phyloP scores from a whole-genome alignment of 805 yeast species.

The Wickerhamomyces hampshirensis region DNA sequence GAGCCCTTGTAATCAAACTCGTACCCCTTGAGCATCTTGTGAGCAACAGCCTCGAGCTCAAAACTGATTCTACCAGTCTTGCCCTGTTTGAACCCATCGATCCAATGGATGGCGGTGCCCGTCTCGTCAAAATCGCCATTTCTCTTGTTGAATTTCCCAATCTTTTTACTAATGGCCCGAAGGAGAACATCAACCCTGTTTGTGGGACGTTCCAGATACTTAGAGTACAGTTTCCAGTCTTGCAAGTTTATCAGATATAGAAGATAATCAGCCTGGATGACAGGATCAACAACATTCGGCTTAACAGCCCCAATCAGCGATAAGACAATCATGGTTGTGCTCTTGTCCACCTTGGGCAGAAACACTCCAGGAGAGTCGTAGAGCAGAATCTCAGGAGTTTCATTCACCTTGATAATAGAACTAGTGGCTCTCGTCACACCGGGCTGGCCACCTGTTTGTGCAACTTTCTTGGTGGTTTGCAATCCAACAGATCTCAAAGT shows the following conservation, averaged over 20 bases:
- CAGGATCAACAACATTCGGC: conserved; percentile 69
- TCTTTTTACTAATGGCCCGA: conserved; percentile 39
- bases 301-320: conserved; percentile 74
- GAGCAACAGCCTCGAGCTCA: conserved; percentile 19
- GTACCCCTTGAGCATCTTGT: conserved; percentile 6
- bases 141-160: conserved; percentile 25
- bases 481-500: conserved; percentile 44
- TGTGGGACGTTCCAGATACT: conserved; percentile 57
- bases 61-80: conserved; percentile 26
- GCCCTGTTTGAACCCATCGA: conserved; percentile 58
- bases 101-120: conserved; percentile 62
- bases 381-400: conserved; percentile 59
- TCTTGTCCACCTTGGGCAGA: conserved; percentile 62
- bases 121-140: conserved; percentile 43
- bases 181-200: conserved; percentile 62
- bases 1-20: conserved; percentile 14
- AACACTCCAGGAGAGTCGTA: conserved; percentile 94
- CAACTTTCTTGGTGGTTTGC: conserved; percentile 54
- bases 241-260: conserved; percentile 68
- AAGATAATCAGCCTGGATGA: conserved; percentile 80
- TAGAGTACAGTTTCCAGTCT: conserved; percentile 27
- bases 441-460: conserved; percentile 80
- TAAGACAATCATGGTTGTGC: conserved; percentile 69
- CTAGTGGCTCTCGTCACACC: conserved; percentile 85
- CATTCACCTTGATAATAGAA: conserved; percentile 61